phyloP scores from a whole-genome alignment of 805 yeast species.

The Lipomyces sp. region DNA sequence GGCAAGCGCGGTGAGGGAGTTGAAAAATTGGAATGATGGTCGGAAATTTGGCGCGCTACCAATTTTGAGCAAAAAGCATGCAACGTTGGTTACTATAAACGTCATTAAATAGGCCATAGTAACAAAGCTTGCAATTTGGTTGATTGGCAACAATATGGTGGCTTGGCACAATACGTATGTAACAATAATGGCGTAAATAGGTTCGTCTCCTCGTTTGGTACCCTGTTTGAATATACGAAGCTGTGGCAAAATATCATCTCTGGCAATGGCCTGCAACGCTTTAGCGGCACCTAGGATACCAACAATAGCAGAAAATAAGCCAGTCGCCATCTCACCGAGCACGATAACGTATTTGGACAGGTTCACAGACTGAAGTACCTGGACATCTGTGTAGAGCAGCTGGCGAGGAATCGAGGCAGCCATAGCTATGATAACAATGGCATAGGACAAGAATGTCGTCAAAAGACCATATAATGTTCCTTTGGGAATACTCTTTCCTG shows the following conservation, averaged over 20 bases:
- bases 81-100: slow-evolving; percentile 88
- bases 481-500: slow-evolving; percentile 85
- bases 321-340: slow-evolving; percentile 89
- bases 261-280: slow-evolving; percentile 84
- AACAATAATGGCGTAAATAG: slow-evolving; percentile 66
- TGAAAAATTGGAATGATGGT: slow-evolving; percentile 90
- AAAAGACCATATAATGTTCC: slow-evolving; percentile 90
- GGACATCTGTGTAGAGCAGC: slow-evolving; percentile 75
- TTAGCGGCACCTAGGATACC: slow-evolving; percentile 97
- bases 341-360: slow-evolving; percentile 69
- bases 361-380: slow-evolving; percentile 81
- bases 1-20: slow-evolving; percentile 73
- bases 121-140: slow-evolving; percentile 90
- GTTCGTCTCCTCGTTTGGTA: slow-evolving; percentile 53
- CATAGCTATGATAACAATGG: slow-evolving; percentile 78
- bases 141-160: slow-evolving; percentile 86
- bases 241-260: slow-evolving; percentile 84
- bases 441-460: slow-evolving; percentile 76
- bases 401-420: slow-evolving; percentile 81
- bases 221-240: slow-evolving; percentile 62
- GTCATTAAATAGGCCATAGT: slow-evolving; percentile 98
- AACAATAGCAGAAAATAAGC: slow-evolving; percentile 89
- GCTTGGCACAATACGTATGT: slow-evolving; percentile 86
- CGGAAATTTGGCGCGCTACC: slow-evolving; percentile 98
- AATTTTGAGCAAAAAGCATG: slow-evolving; percentile 83